Conservation (phyloP, 208 protist genomes). For the Leishmania major region DNA sequence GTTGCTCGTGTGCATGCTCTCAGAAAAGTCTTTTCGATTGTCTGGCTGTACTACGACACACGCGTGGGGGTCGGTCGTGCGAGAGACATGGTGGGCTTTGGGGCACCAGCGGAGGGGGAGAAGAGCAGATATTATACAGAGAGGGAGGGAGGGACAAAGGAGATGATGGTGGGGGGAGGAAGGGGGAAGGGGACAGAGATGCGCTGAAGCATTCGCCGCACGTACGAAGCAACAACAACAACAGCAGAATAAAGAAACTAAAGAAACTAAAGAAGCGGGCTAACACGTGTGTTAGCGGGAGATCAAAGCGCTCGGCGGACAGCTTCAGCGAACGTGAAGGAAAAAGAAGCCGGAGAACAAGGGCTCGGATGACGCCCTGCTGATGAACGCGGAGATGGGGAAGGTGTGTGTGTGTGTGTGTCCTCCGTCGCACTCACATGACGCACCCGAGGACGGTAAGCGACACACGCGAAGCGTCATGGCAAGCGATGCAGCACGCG, state of each 20-base stretch:
- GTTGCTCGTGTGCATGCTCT: neutral
- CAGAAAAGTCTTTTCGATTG: neutral
- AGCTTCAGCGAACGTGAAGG: too few species aligned
- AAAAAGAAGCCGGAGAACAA: neutral
- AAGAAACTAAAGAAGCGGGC: neutral
- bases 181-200: neutral
- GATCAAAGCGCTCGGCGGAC: neutral
- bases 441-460: neutral
- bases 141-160: neutral
- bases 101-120: neutral
- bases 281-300: neutral
- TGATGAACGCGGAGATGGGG: neutral
- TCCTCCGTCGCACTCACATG: neutral
- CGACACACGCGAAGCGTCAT: neutral
- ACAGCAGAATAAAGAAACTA: neutral
- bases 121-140: neutral
- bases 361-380: neutral
- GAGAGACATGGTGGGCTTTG: neutral
- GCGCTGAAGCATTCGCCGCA: neutral
- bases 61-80: neutral
- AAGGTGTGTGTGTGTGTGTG: neutral
- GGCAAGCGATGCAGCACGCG: slow-evolving; percentile 13
- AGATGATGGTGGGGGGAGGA: neutral
- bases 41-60: neutral
- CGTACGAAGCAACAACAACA: neutral